Evolutionary conservation across 1,139 yeast species (phyloP).

Genomic region (Candida labiduridarum): DNA sequence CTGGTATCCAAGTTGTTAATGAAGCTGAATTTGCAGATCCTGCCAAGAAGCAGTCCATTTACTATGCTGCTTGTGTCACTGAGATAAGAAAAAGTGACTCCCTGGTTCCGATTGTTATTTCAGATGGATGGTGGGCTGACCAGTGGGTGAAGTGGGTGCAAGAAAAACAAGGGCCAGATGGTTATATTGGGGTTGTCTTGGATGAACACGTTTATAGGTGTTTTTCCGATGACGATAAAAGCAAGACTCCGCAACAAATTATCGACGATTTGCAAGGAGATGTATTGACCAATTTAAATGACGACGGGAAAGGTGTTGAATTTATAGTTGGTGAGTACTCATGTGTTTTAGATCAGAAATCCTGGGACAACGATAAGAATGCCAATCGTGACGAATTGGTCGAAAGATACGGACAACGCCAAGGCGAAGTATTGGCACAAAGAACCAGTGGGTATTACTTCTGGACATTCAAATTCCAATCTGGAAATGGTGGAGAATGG

Average conservation of each 20-base stretch:
- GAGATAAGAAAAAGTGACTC: conserved; percentile 59
- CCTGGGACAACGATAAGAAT: conserved; percentile 68
- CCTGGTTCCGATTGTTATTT: conserved; percentile 70
- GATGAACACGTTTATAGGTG: conserved; percentile 90
- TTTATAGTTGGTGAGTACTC: conserved; percentile 88
- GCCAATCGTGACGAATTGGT: conserved; percentile 39
- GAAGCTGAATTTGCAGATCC: conserved; percentile 68
- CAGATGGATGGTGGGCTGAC: conserved; percentile 93
- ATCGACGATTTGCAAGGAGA: conserved; percentile 57
- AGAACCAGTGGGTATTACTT: conserved; percentile 73
- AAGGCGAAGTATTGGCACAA: conserved; percentile 44
- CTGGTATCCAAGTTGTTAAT: conserved; percentile 83
- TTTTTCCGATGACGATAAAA: conserved; percentile 73
- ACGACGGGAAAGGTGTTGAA: conserved; percentile 58
- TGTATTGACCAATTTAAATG: conserved; percentile 52
- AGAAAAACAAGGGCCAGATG: conserved; percentile 37
- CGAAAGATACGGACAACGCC: conserved; percentile 41
- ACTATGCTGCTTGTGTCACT: conserved; percentile 68
- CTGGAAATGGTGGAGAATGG: conserved; percentile 97
- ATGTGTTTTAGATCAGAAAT: conserved; percentile 74
- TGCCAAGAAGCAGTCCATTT: conserved; percentile 55
- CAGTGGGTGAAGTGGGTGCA: conserved; percentile 76
- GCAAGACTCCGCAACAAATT: conserved; percentile 64
- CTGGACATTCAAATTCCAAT: conserved; percentile 88
- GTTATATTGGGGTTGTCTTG: conserved; percentile 62